Base-by-base conservation (phyloP, 176 grass and related monocot species). In the Dendrocalamus sinicus region DNA sequence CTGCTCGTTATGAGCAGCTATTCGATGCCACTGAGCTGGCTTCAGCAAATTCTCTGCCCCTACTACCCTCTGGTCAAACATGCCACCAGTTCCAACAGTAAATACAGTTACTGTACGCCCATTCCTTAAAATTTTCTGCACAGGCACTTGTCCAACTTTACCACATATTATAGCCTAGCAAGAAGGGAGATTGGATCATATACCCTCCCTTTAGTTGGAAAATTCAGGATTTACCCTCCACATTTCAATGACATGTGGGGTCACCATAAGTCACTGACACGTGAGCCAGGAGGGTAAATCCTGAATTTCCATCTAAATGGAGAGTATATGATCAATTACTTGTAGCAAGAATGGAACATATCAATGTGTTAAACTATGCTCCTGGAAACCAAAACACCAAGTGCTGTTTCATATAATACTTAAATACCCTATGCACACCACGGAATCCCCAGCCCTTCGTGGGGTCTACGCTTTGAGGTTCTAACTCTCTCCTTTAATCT, bases 11-110 rank as follows among this genome's bases (percentile, higher is more conserved):
- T 94, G 96, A 88, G 96, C 82, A 26, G 90, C 88, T 86, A 96
- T 88, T 59, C 96, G 86, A 79, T 99, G 96, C 96, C 96, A 96
- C 85, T 96, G 96, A 84, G 87, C 90, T 62, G 93, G 96, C 84
- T 86, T 96, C 9, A 88, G 96, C 52, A 91, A 83, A 81, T 94
- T 73, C 30, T 50, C 81, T 51, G 86, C 72, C 50, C 84, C 88
- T 85, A 81, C 80, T 73, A 96, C 65, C 79, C 96, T 89, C 84
- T 99, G 96, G 62, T 99, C 96, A 85, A 84, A 96, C 92, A 99
- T 92, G 78, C 93, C 96, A 64, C 93, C 93, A 72, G 96, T 99
- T 88, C 93, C 96, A 89, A 99, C 79, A 39, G 96, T 96, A 67
- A 99, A 99, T 86, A 91, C 71, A 32, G 96, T 99, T 54, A 96